Base-by-base conservation (phyloP, 176 grass and related monocot species). In the Triticum aestivum region DNA sequence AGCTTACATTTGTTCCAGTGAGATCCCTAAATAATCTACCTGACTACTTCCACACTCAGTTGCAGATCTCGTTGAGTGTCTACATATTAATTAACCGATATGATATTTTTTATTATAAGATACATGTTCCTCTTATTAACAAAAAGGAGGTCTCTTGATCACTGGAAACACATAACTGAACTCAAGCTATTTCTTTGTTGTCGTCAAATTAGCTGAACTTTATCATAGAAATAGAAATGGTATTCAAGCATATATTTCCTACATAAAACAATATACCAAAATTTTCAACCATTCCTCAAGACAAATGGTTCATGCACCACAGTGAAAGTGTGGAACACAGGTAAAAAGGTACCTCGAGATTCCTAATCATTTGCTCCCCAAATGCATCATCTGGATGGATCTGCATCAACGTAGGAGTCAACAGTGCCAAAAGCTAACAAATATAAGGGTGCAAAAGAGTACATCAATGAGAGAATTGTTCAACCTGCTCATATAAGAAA, bases 371-470 rank as follows among this genome's bases (percentile, higher is more conserved):
- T 89, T 98, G 96, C 66, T 96, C 89, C 68, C 96, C 96, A 88
- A 98, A 98, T 84, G 93, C 96, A 98, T 98, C 96, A 75, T 96
- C 90, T 61, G 96, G 96, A 87, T 92, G 93, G 62, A 96, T 98
- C 96, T 98, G 84, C 84, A 83, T 61, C 20, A n/a, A 86, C 85
- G 82, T 17, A 82, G 54, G 79, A 84, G 56, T 78, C 67, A 82
- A 54, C 32, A 56, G 41, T 38, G 68, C 35, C 56, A 78, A 79
- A 82, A 83, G 9, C 24, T 62, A 81, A 51, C 27, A 72, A 35
- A 84, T 45, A 11, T 14, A 85, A 67, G 41, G 38, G 61, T 23
- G 26, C 35, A 83, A 86, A 86, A 84, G 30, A 77, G 27, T 47
- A 67, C 78, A 89, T 30, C 17, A 30, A 68, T 41, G 33, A 81